Percentiles rank a stretch among this genome's conserved stretches.
Conservation (phyloP, 306 rosid species). For the Cicer cuneatum region DNA sequence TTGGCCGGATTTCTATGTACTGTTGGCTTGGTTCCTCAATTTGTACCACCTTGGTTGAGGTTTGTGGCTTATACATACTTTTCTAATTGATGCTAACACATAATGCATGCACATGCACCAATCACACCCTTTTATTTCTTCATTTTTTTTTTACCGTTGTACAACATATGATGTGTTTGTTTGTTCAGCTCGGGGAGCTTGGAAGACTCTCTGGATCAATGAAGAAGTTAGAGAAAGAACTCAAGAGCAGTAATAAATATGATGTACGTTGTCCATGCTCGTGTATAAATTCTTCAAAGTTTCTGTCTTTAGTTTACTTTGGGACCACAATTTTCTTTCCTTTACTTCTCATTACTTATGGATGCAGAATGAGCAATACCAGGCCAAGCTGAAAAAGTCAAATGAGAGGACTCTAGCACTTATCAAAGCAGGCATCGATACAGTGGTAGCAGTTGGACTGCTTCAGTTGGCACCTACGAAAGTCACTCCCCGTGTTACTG, state of each 20-base stretch:
- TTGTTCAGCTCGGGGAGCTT: slow-evolving; percentile 82
- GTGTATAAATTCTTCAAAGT: slow-evolving; percentile 14
- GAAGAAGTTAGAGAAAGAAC: slow-evolving; percentile 90
- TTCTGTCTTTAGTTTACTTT: not conserved
- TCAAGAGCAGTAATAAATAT: slow-evolving; percentile 65
- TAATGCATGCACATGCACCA: not conserved
- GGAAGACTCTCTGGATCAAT: slow-evolving; percentile 86
- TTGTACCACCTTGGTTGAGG: slow-evolving; percentile 86
- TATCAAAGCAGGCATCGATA: slow-evolving; percentile 79
- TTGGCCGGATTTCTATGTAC: slow-evolving; percentile 86
- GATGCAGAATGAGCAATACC: slow-evolving; percentile 78
- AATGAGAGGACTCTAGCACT: slow-evolving; percentile 89
- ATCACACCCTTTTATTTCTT: not conserved
- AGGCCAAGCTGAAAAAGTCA: slow-evolving; percentile 67
- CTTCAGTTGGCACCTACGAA: slow-evolving; percentile 93
- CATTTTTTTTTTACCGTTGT: slow-evolving; percentile 30
- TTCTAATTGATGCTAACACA: slow-evolving; percentile 14
- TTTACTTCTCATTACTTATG: slow-evolving; percentile 16
- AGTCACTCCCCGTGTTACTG: slow-evolving; percentile 89
- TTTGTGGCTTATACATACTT: slow-evolving; percentile 49
- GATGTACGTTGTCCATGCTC: slow-evolving; percentile 59
- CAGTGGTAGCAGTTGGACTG: slow-evolving; percentile 86
- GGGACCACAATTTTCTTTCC: not conserved
- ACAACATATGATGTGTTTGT: slow-evolving; percentile 32
- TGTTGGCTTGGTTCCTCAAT: slow-evolving; percentile 93